Evolutionary conservation across 2,329 filamentous ascomycete genomes (phyloP), one percentile per base, ranked within the genome.

Genomic region (Cercospora sp.): DNA sequence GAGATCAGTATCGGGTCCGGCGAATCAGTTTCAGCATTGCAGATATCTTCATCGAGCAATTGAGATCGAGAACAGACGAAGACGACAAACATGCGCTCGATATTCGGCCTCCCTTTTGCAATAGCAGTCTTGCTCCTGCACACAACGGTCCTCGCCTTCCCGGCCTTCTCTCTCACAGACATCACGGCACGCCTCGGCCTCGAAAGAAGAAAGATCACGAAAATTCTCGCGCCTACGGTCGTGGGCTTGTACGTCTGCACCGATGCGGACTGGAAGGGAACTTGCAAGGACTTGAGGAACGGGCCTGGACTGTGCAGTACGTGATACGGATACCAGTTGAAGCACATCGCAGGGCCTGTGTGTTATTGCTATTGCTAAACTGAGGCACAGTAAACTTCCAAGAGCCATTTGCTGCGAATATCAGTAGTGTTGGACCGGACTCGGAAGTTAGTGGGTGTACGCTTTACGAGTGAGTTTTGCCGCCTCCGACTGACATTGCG

Each of bases 231-330:
- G 33, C 71, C 71, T 9, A 65, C 68, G 7, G 28, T 59, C 2
- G 63, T 73, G n/a, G 69, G 69, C 5, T 12, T 73, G 13, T 73
- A 69, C 67, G n/a, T 73, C 6, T 73, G 71, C 63, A 64, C 63
- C 2, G 67, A 72, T 30, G 45, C 65, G 13, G 53, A 67, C n/a
- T 73, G 69, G 70, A 63, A 67, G 30, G 68, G 68, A 3, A 36
- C 48, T 18, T 73, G 71, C 31, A 40, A 65, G 33, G 63, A 73
- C 51, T 48, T 72, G 13, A 31, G 55, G 40, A 66, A 68, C 10
- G 65, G 65, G n/a, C 70, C 71, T 4, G 71, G 65, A 28, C 23
- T 72, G 23, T 73, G 71, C 71, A 68, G 71, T 73, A 64, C 45
- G 71, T 51, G 20, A 18, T 0, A 12, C 7, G 10, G 20, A 30